Conservation (phyloP, 768 basidiomycete genomes). For the Mycena maculata region DNA sequence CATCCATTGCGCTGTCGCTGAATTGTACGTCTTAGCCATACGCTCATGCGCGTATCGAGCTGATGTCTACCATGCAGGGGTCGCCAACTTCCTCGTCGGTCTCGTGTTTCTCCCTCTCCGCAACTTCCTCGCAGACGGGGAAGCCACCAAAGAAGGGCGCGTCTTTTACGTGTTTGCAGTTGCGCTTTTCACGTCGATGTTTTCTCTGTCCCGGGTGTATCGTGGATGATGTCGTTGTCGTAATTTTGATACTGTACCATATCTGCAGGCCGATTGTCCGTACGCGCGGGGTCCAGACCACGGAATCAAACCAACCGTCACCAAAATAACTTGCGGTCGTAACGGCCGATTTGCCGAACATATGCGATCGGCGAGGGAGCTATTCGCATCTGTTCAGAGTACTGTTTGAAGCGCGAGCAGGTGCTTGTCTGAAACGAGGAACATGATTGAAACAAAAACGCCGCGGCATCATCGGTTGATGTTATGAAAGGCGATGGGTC, state of each 20-base stretch:
- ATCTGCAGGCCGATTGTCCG: neutral
- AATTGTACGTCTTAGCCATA: slow-evolving; percentile 63
- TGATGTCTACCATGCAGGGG: slow-evolving; percentile 63
- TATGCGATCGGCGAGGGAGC: neutral
- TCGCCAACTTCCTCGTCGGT: slow-evolving; percentile 86
- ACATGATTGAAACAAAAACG: too few relatives aligned
- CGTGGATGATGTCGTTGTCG: slow-evolving; percentile 38
- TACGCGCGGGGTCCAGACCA: neutral
- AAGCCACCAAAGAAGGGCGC: slow-evolving; percentile 76
- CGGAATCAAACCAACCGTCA: slow-evolving; percentile 4
- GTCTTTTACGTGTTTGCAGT: slow-evolving; percentile 89
- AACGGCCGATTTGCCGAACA: neutral
- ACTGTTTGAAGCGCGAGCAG: neutral
- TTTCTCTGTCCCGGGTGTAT: slow-evolving; percentile 54
- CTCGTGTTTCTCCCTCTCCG: slow-evolving; percentile 88
- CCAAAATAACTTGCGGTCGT: neutral
- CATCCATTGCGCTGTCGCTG: slow-evolving; percentile 77
- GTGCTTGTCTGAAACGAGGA: neutral
- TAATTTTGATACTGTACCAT: neutral
- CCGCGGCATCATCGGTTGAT: too few relatives aligned
- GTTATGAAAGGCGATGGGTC: too few relatives aligned
- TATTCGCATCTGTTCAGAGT: neutral
- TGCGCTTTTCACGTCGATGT: slow-evolving; percentile 57
- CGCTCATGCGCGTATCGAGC: slow-evolving; percentile 7
- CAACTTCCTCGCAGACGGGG: slow-evolving; percentile 73